A percentile compares a stretch with the other conserved stretches of the same genome.
These are phyloP conservation scores for Polytrichum formosum DNA, from an alignment of 225 moss, liverwort and hornwort species.

Conservation along the genomic window DNA sequence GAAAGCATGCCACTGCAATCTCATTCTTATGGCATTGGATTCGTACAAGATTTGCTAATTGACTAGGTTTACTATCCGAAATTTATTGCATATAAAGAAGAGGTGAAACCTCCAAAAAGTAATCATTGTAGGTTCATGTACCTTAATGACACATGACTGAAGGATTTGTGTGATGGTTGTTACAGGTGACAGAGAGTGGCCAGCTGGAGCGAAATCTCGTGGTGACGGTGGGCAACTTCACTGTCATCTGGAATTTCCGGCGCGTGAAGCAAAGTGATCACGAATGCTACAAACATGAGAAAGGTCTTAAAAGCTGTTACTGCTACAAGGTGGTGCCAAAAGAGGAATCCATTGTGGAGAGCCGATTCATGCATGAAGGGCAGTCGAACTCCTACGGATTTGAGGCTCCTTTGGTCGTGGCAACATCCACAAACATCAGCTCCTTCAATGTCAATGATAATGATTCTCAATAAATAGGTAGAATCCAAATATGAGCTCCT, in stretches of 20 bases:
- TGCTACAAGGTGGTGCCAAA: conserved; percentile 70
- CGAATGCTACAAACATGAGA: conserved; percentile 88
- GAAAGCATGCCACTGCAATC: too few species aligned
- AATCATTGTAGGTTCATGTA: neutral
- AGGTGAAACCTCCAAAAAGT: too few species aligned
- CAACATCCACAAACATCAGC: conserved; percentile 51
- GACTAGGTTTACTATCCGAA: too few species aligned
- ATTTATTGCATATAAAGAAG: too few species aligned
- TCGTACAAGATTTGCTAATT: too few species aligned
- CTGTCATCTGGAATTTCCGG: conserved; percentile 92
- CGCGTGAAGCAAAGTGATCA: conserved; percentile 93
- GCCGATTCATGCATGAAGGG: conserved; percentile 62
- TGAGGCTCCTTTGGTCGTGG: conserved; percentile 63
- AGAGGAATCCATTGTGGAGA: conserved; percentile 58
- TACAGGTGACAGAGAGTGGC: conserved; percentile 89
- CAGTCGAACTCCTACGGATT: conserved; percentile 10
- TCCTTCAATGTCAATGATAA: conserved; percentile 41
- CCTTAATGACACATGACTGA: neutral
- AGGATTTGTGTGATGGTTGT: neutral
- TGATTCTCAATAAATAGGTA: too few species aligned
- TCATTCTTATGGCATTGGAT: too few species aligned
- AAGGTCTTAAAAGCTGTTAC: conserved; percentile 71
- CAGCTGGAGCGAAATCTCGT: conserved; percentile 89
- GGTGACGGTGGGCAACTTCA: conserved; percentile 83
- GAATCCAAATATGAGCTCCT: conserved; percentile 41